Conservation (phyloP, 1,284 basidiomycete genomes). For the Rhodotorula sp. region DNA sequence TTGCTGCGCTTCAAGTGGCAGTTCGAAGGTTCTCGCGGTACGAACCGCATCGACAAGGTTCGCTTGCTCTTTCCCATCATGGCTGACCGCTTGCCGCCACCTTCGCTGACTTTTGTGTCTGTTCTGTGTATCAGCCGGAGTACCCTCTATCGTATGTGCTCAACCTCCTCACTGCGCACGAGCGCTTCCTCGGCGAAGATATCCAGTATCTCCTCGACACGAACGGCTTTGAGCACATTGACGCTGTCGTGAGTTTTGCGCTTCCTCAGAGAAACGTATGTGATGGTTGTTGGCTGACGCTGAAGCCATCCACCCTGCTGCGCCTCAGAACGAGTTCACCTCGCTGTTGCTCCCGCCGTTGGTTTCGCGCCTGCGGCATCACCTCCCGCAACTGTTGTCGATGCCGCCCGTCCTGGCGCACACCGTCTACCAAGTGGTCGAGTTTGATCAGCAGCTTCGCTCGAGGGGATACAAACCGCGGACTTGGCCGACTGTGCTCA, state of each 20-base stretch:
- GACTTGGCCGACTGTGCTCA: neutral
- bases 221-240: constrained; percentile 63
- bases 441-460: constrained; percentile 79
- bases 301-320: constrained; percentile 9
- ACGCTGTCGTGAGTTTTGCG: constrained; percentile 65
- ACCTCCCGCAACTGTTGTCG: constrained; percentile 69
- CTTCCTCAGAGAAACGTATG: constrained; percentile 15
- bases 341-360: constrained; percentile 39
- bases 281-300: constrained; percentile 2
- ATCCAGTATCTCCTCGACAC: constrained; percentile 68
- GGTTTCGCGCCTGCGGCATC: constrained; percentile 62
- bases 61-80: constrained; percentile 12
- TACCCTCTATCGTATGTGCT: constrained; percentile 93
- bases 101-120: neutral
- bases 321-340: constrained; percentile 61
- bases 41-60: constrained; percentile 91
- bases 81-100: neutral
- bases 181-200: constrained; percentile 69
- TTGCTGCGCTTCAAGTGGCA: constrained; percentile 90
- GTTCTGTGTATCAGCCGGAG: constrained; percentile 65
- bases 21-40: constrained; percentile 80
- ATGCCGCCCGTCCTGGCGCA: constrained; percentile 87
- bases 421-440: constrained; percentile 85
- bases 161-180: constrained; percentile 77
- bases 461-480: constrained; percentile 50